Evolutionary conservation across 1,284 basidiomycete species (phyloP).

Genomic region (Takashimella koratensis): DNA sequence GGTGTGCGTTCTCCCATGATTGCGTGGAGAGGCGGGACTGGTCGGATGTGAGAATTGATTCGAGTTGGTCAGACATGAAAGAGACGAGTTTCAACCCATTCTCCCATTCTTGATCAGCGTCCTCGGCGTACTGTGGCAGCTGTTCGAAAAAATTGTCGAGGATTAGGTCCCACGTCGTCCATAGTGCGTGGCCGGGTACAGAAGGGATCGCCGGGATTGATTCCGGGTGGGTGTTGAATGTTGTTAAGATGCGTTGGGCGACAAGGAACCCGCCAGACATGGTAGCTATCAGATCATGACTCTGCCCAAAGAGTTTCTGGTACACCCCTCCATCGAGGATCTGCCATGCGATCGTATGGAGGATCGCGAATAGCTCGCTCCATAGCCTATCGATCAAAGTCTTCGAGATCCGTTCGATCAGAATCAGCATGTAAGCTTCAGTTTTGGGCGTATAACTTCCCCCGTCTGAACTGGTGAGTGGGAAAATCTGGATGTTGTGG

Average conservation of each 20-base stretch:
- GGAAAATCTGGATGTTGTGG: conserved; percentile 35
- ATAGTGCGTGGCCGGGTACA: conserved; percentile 25
- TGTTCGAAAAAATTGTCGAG: conserved; percentile 41
- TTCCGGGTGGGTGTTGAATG: conserved; percentile 26
- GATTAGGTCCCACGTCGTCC: conserved; percentile 40
- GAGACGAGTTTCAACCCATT: conserved; percentile 27
- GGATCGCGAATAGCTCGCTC: conserved; percentile 29
- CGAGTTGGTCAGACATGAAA: conserved; percentile 40
- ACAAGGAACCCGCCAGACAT: conserved; percentile 33
- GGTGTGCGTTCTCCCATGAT: background rate
- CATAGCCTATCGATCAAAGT: conserved; percentile 25
- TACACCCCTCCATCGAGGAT: conserved; percentile 22
- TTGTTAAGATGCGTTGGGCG: conserved; percentile 28
- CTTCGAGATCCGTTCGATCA: conserved; percentile 25
- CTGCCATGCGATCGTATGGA: conserved; percentile 40
- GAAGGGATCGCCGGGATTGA: conserved; percentile 30
- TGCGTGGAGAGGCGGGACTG: background rate
- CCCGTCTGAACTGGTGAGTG: conserved; percentile 19
- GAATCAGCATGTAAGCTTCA: conserved; percentile 21
- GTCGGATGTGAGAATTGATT: conserved; percentile 24
- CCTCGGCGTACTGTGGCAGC: conserved; percentile 30
- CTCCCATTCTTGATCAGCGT: conserved; percentile 19
- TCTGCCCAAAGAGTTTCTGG: conserved; percentile 29
- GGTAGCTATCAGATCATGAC: conserved; percentile 25
- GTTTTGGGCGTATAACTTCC: conserved; percentile 11